These are phyloP conservation scores for Penicillium taxi DNA, from an alignment of 495 filamentous ascomycete species.

Conservation along the genomic window DNA sequence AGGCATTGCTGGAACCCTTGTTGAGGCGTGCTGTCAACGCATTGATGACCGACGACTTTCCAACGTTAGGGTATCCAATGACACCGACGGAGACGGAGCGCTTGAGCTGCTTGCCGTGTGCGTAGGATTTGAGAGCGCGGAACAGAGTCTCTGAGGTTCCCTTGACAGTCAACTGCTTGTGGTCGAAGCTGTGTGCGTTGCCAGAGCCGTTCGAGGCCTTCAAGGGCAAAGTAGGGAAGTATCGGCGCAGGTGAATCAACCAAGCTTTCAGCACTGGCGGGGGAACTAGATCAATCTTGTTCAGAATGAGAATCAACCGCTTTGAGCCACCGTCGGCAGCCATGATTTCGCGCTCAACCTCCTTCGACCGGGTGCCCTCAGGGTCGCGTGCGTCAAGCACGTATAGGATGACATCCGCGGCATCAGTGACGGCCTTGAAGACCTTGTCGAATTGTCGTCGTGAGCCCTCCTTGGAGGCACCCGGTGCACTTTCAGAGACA, in stretches of 20 bases:
- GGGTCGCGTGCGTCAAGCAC: constrained; percentile 92
- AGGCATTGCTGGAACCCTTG: constrained; percentile 56
- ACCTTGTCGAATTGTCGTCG: constrained; percentile 86
- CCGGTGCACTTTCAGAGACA: constrained; percentile 23
- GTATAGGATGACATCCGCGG: constrained; percentile 87
- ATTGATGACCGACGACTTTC: constrained; percentile 96
- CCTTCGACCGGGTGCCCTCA: constrained; percentile 80
- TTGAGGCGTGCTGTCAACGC: constrained; percentile 76
- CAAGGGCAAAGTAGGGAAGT: constrained; percentile 87
- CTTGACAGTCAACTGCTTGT: constrained; percentile 79
- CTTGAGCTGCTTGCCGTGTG: constrained; percentile 75
- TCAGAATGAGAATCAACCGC: constrained; percentile 84
- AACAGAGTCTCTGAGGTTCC: constrained; percentile 83
- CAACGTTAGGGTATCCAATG: constrained; percentile 95
- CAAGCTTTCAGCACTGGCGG: constrained; percentile 71
- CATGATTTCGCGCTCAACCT: constrained; percentile 85
- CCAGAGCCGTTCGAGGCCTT: constrained; percentile 75
- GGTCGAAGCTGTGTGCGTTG: constrained; percentile 87
- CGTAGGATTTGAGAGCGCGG: constrained; percentile 83
- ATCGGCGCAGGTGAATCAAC: constrained; percentile 78
- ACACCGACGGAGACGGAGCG: constrained; percentile 86
- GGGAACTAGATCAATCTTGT: constrained; percentile 94
- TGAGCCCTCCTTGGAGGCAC: constrained; percentile 57
- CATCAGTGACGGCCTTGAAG: constrained; percentile 88
- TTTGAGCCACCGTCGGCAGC: constrained; percentile 75